Percentiles rank a stretch among this genome's conserved stretches.
Conservation (phyloP, 768 basidiomycete species). For the Tubosaeta sp. region DNA sequence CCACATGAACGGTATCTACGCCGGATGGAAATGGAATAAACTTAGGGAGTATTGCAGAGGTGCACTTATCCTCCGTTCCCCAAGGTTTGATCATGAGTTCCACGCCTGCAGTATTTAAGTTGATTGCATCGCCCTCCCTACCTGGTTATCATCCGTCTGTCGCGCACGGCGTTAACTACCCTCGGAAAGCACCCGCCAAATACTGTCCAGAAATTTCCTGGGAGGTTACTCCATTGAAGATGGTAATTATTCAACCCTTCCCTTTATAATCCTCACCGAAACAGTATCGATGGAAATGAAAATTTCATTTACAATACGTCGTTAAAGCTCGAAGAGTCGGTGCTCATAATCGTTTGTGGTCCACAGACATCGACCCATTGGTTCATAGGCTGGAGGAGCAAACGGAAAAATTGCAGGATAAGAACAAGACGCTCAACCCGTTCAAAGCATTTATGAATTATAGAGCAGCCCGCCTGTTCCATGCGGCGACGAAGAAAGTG, state of each 20-base stretch:
- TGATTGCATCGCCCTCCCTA: background rate
- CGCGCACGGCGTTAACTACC: too few relatives aligned
- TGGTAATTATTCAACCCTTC: too few relatives aligned
- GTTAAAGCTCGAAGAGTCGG: constrained; percentile 1
- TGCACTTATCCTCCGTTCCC: too few relatives aligned
- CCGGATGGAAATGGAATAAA: background rate
- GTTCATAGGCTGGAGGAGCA: background rate
- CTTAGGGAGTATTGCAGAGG: background rate
- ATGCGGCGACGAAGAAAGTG: background rate
- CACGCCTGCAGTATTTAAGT: background rate
- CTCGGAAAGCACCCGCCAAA: too few relatives aligned
- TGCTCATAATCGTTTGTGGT: background rate
- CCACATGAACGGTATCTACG: background rate
- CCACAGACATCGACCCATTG: too few relatives aligned
- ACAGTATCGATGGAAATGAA: background rate
- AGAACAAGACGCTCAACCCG: too few relatives aligned
- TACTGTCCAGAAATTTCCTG: too few relatives aligned
- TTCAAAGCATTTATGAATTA: constrained; percentile 1
- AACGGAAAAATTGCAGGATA: background rate
- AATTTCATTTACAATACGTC: constrained; percentile 1
- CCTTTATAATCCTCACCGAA: background rate
- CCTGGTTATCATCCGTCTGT: too few relatives aligned
- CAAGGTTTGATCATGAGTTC: too few relatives aligned
- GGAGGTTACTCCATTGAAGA: too few relatives aligned
- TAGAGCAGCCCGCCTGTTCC: background rate